Percentiles rank a stretch among this genome's conserved stretches.
These are phyloP conservation scores for Phlebopus sp. DNA, from an alignment of 1,284 basidiomycete species.

Conservation along the genomic window DNA sequence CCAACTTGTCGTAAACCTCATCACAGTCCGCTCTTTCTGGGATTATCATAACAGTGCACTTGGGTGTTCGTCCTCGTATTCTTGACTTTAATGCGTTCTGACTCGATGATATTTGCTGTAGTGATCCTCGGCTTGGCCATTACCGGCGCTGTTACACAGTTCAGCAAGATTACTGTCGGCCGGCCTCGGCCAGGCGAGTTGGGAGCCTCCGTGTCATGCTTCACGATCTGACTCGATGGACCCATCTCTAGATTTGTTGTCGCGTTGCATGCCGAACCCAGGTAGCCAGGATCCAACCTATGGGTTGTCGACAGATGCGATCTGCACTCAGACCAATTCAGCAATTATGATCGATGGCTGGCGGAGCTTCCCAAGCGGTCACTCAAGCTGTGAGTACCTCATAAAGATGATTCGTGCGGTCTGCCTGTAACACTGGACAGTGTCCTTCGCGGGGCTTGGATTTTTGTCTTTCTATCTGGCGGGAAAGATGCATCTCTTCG, in stretches of 20 bases:
- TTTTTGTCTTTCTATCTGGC: slow-evolving; percentile 88
- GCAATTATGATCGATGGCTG: slow-evolving; percentile 78
- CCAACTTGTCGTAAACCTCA: slow-evolving; percentile 64
- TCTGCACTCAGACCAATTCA: slow-evolving; percentile 75
- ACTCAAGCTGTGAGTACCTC: slow-evolving; percentile 69
- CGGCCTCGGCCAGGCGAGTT: slow-evolving; percentile 77
- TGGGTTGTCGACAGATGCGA: slow-evolving; percentile 69
- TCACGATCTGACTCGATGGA: background rate
- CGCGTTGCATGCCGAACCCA: slow-evolving; percentile 73
- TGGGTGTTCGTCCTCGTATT: slow-evolving; percentile 53
- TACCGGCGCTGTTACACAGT: slow-evolving; percentile 80
- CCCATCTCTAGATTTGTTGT: slow-evolving; percentile 62
- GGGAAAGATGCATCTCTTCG: slow-evolving; percentile 91
- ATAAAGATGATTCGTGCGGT: background rate
- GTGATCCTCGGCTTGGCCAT: slow-evolving; percentile 74
- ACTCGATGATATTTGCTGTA: slow-evolving; percentile 25
- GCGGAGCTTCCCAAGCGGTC: slow-evolving; percentile 92
- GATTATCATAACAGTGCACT: slow-evolving; percentile 83
- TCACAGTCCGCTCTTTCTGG: slow-evolving; percentile 80
- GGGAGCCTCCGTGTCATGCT: background rate
- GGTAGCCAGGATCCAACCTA: slow-evolving; percentile 70
- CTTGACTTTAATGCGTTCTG: slow-evolving; percentile 13
- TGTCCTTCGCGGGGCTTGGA: slow-evolving; percentile 90
- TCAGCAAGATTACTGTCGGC: slow-evolving; percentile 86
- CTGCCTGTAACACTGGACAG: slow-evolving; percentile 36